Evolutionary conservation across 1,284 basidiomycete species (phyloP), one percentile per base, ranked within the genome.

Genomic region (Retiboletus flavoniger): DNA sequence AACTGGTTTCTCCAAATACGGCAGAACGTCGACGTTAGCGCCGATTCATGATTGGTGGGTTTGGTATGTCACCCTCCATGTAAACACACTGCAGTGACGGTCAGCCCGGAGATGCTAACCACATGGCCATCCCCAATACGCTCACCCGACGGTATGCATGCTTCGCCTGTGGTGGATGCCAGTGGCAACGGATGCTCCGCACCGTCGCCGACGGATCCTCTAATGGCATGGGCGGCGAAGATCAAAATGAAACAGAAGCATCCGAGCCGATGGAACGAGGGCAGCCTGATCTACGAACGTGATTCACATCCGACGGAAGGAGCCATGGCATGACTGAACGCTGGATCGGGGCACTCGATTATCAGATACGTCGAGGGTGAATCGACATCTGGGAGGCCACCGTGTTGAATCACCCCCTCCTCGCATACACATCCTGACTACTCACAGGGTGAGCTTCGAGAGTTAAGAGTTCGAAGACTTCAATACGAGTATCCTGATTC

Each of bases 281-380:
- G 3, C 1, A 35, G 13, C 39, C 4, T 26, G 7, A 19, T n/a
- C 7, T 17, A 17, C 28, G 4, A 34, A 16, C 5, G 24, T 34
- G 24, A 14, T 32, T 32, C 17, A 31, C 49, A 53, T 31, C 55
- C 49, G 32, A 54, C 41, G 56, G 50, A 54, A 54, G 40, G 24
- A 35, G n/a, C n/a, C n/a, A n/a, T n/a, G n/a, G n/a, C 17, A 28
- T 21, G 19, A 6, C 13, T 19, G 3, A 11, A 36, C 7, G 36
- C 10, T 13, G 17, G 24, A 28, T 43, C 19, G 26, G 7, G 4
- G 13, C 31, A 19, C 29, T 10, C 11, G 13, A 8, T 1, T 31
- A 11, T 19, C 24, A 32, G 21, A 24, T 24, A 4, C 2, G 21
- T 16, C 14, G 29, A 26, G 17, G 19, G 17, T 13, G 26, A 4